Percentiles rank a stretch among this genome's conserved stretches.
These are phyloP conservation scores for Monosporozyma unispora DNA, from an alignment of 805 yeast genomes.

Conservation along the genomic window DNA sequence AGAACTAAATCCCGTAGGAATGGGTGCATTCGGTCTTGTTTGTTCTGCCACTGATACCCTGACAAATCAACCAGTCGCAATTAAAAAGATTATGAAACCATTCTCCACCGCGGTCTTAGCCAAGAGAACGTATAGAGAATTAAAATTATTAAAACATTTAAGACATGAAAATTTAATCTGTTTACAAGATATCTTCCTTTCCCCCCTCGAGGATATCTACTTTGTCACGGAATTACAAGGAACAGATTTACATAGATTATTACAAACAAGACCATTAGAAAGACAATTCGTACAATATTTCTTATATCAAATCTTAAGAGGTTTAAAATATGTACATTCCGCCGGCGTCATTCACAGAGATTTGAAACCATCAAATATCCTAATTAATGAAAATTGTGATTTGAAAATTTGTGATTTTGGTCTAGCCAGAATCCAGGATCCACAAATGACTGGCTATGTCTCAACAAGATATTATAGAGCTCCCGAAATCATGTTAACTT, in stretches of 20 bases:
- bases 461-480: conserved; percentile 94
- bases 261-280: conserved; percentile 89
- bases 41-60: conserved; percentile 92
- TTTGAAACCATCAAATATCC: conserved; percentile 74
- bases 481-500: conserved; percentile 96
- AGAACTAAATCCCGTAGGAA: conserved; percentile 94
- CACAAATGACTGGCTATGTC: conserved; percentile 98
- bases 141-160: conserved; percentile 84
- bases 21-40: conserved; percentile 98
- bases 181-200: conserved; percentile 83
- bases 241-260: conserved; percentile 84
- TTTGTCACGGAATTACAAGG: conserved; percentile 97
- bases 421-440: conserved; percentile 92
- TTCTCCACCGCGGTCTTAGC: conserved; percentile 91
- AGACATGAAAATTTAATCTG: conserved; percentile 92
- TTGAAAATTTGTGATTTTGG: conserved; percentile 91
- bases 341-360: conserved; percentile 91
- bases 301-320: conserved; percentile 85
- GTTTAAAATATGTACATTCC: conserved; percentile 80
- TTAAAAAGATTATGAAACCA: conserved; percentile 96
- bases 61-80: conserved; percentile 89
- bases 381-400: conserved; percentile 85
- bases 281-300: conserved; percentile 96
- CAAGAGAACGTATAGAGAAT: conserved; percentile 91
- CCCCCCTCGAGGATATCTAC: conserved; percentile 91